Evolutionary conservation across 208 protist species (phyloP), one percentile per base, ranked within the genome.

Genomic region (Phytomonas serpens): DNA sequence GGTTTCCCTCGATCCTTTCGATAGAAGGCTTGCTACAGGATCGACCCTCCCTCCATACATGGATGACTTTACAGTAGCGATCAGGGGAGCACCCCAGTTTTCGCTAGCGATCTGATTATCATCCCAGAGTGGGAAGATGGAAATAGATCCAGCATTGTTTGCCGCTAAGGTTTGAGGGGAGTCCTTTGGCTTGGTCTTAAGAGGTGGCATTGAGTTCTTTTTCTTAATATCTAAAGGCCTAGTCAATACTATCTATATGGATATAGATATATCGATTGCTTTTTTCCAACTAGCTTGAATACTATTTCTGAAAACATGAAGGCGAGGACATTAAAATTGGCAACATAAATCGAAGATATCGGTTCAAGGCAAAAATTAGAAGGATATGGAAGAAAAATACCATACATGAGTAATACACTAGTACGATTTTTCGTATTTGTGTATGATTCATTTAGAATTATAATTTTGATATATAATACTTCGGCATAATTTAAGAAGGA

Each of bases 21-120:
- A 14, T 36, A 51, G 16, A 33, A 47, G n/a, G 19, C 7, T 32
- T 42, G 34, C 66, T 71, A 61, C 31, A 23, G 34, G 23, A 34
- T 37, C 42, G 40, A 42, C n/a, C 19, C 16, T 36, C 38, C 36
- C 27, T 66, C 33, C 61, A 19, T 51, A 14, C 5, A 11, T 7
- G 62, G 69, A 36, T 1, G 13, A 64, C 9, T 52, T 74, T 23
- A 42, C n/a, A 16, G 65, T 38, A 19, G 77, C 76, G 2, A 52
- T 42, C 6, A 95, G 73, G 31, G 61, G 31, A 27, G 80, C 75
- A 0, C 90, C 90, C 88, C 90, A 96, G 71, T 92, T 89, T 66
- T 96, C 88, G 40, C 85, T 82, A 37, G 79, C 76, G 23, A 96
- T 81, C 31, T 89, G 81, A 13, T 72, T 74, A 14, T 93, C 88